Evolutionary conservation across 371 early-diverging fungal species (phyloP), one percentile per base, ranked within the genome.

Genomic region (Lichtheimia ornata): DNA sequence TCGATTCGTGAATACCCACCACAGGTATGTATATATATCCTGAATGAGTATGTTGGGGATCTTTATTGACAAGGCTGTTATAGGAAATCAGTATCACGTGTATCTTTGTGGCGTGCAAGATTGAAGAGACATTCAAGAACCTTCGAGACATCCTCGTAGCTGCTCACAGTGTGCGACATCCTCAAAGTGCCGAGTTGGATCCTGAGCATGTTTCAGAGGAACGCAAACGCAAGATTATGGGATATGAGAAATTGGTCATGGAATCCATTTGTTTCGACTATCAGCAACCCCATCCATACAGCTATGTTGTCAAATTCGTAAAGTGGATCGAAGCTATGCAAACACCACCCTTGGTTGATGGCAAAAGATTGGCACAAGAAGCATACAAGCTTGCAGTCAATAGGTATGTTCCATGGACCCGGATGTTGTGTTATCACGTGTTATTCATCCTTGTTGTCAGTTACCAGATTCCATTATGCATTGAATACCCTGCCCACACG

Each of bases 121-220:
- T 89, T 58, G 91, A 91, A 53, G 91, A 91, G 51, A 90, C 90
- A 0, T 79, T 85, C 60, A 91, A 91, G 56, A 87, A 85, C 50
- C 76, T 89, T 42, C 85, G 85, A 62, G 91, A 91, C 56, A 87
- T 91, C 15, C 70, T 88, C 61, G 79, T 85, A 4, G 86, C 82
- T 35, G 84, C 86, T 0, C 85, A 85, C 44, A 70, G 74, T 49
- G 79, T 83, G 7, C 68, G 74, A 56, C 75, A 86, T 54, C 85
- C 86, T 1, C 71, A 77, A 12, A 74, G 66, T 30, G 65, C 78
- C 42, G 84, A 86, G 59, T 67, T 84, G 50, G 86, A 86, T 55
- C 74, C 83, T n/a, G 86, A 85, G 56, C 50, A 77, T 67, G 64
- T 78, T 42, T 71, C 77, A 27, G 87, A 88, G 41, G 86, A 85